Percentiles rank a stretch among this genome's conserved stretches.
phyloP scores from a whole-genome alignment of 371 early-diverging fungal genomes.

The Rhizopus delemar region DNA sequence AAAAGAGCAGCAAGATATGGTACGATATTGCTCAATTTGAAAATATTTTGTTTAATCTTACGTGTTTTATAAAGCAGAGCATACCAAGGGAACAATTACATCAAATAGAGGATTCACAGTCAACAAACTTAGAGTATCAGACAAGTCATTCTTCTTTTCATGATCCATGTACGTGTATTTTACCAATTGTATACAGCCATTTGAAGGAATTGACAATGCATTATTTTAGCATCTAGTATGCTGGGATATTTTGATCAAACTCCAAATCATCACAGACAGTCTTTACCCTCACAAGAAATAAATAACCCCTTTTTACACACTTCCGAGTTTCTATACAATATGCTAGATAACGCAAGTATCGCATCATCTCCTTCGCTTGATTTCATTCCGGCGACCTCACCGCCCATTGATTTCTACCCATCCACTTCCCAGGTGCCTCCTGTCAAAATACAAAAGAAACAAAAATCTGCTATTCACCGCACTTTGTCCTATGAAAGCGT shows the following conservation, averaged over 20 bases:
- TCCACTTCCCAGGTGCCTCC: slow-evolving; percentile 6
- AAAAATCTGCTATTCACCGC: slow-evolving; percentile 6
- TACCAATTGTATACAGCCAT: not conserved
- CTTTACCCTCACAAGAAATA: slow-evolving; percentile 10
- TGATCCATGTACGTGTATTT: not conserved
- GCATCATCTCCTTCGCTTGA: slow-evolving; percentile 19
- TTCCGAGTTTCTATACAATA: slow-evolving; percentile 9
- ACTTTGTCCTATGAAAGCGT: slow-evolving; percentile 25
- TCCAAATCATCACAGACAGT: not conserved
- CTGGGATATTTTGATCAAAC: slow-evolving; percentile 3
- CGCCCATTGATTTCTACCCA: slow-evolving; percentile 8
- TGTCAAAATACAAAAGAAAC: not conserved
- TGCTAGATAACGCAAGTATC: slow-evolving; percentile 3
- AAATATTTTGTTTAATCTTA: not conserved
- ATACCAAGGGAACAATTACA: slow-evolving; percentile 30
- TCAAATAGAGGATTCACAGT: slow-evolving; percentile 29
- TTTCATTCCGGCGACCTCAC: slow-evolving; percentile 3
- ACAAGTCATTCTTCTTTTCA: slow-evolving; percentile 12
- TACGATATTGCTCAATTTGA: slow-evolving; percentile 1
- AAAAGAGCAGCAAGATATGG: slow-evolving; percentile 32
- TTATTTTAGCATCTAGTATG: not conserved
- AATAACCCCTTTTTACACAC: not conserved
- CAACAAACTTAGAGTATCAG: slow-evolving; percentile 30
- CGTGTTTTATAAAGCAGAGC: slow-evolving; percentile 16
- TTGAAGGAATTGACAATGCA: not conserved